A percentile compares a stretch with the other conserved stretches of the same genome.
These are phyloP conservation scores for Sporisorium exsertum DNA, from an alignment of 1,284 basidiomycete genomes.

Conservation along the genomic window DNA sequence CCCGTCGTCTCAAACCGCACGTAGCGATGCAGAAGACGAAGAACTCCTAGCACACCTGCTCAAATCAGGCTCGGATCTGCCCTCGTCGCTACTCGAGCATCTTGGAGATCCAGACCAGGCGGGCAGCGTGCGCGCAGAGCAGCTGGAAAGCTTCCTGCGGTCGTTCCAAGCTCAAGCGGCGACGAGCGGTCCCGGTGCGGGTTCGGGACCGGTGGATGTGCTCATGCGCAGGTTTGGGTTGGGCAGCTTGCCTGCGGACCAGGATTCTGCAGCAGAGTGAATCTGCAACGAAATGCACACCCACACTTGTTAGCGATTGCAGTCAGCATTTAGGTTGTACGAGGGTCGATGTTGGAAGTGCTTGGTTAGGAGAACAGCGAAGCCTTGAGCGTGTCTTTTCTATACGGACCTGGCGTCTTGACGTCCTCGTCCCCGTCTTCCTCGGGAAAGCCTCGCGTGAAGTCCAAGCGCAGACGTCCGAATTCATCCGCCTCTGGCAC, in stretches of 20 bases:
- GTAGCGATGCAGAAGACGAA: constrained; percentile 12
- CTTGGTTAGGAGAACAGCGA: constrained; percentile 10
- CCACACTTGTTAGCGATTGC: background rate
- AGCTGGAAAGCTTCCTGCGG: constrained; percentile 30
- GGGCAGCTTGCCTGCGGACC: constrained; percentile 34
- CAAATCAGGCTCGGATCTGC: constrained; percentile 24
- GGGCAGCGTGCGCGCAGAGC: constrained; percentile 3
- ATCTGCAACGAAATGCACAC: background rate
- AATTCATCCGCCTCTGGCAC: constrained; percentile 12
- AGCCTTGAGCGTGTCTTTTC: constrained; percentile 33
- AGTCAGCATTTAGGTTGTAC: background rate
- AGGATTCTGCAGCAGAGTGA: constrained; percentile 10
- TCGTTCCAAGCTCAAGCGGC: constrained; percentile 35
- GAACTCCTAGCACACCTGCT: constrained; percentile 40
- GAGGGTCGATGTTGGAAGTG: background rate
- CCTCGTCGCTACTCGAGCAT: constrained; percentile 9
- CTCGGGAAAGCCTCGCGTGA: background rate
- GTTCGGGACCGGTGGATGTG: constrained; percentile 29
- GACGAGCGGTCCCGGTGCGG: constrained; percentile 12
- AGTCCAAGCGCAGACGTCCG: constrained; percentile 7
- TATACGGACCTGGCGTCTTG: constrained; percentile 32
- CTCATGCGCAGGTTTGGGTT: constrained; percentile 45
- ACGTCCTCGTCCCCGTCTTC: constrained; percentile 15
- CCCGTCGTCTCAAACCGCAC: background rate
- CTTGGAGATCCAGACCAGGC: constrained; percentile 1